A percentile compares a stretch with the other conserved stretches of the same genome.
Conservation (phyloP, 345 rosid genomes). For the Citrus maxima region DNA sequence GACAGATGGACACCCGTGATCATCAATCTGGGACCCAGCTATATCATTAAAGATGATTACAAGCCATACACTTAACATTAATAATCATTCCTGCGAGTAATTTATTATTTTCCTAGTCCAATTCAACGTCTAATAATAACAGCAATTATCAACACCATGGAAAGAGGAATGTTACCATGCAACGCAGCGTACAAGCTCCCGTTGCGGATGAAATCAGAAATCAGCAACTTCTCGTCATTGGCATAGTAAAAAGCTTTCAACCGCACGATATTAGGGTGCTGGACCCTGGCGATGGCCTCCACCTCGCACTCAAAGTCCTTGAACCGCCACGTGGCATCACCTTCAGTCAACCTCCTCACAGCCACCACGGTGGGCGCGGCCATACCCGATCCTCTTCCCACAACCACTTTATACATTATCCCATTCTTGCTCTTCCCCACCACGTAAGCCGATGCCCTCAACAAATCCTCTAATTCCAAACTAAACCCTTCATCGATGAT, state of each 20-base stretch:
- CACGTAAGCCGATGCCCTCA: constrained; percentile 94
- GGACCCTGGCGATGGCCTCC: constrained; percentile 66
- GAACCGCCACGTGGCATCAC: constrained; percentile 61
- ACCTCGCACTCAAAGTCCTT: constrained; percentile 87
- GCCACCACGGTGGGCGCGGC: constrained; percentile 58
- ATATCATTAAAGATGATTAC: neutral
- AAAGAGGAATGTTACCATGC: constrained; percentile 52
- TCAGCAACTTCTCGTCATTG: constrained; percentile 73
- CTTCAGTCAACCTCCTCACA: constrained; percentile 80
- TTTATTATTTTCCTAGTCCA: neutral
- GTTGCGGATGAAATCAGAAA: constrained; percentile 74
- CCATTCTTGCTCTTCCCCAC: constrained; percentile 89
- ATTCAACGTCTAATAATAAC: neutral
- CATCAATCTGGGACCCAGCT: neutral
- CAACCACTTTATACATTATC: constrained; percentile 79
- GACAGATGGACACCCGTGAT: neutral
- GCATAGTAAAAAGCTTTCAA: constrained; percentile 85
- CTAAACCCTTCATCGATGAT: constrained; percentile 77
- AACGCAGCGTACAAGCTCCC: constrained; percentile 77
- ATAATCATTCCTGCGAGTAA: neutral
- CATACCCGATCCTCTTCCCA: constrained; percentile 53
- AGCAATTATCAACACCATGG: neutral
- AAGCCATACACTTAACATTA: neutral
- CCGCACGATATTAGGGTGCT: constrained; percentile 78
- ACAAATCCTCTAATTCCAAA: constrained; percentile 77